Conservation (phyloP, 1,139 yeast genomes). For the Pneumocystis murina region DNA sequence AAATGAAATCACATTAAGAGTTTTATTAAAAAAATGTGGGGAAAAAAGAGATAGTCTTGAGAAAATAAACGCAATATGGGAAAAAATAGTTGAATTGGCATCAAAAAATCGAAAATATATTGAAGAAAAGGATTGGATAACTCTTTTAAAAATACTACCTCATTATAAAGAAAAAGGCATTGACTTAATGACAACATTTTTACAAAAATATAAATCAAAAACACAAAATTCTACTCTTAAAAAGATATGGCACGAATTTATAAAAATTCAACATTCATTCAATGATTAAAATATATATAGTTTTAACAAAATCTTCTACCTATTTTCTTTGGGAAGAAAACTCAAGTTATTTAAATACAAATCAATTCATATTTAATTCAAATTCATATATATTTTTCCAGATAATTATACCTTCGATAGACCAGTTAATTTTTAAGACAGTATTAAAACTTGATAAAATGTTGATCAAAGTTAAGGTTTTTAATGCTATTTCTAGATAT, state of each 20-base stretch:
- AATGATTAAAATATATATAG: not conserved
- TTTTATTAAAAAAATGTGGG: not conserved
- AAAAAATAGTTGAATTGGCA: not conserved
- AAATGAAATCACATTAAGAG: not conserved
- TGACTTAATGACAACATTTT: not conserved
- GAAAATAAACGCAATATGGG: not conserved
- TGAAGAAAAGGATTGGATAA: not conserved
- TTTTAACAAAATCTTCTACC: not conserved
- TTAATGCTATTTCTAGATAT: conserved; percentile 11
- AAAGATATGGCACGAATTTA: not conserved
- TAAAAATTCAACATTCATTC: not conserved
- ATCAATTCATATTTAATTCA: no score
- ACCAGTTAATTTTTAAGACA: no score
- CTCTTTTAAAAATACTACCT: not conserved
- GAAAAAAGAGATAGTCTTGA: not conserved
- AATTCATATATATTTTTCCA: no score
- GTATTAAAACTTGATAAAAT: conserved; percentile 20
- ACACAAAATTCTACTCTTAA: not conserved
- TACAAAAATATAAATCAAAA: not conserved
- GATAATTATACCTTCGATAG: no score
- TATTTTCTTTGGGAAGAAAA: no score
- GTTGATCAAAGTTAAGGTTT: conserved; percentile 51
- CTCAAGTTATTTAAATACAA: no score
- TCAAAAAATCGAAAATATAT: not conserved
- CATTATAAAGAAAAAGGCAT: not conserved